phyloP scores from a whole-genome alignment of 2,329 filamentous ascomycete genomes.

The Pseudogymnoascus sp. region DNA sequence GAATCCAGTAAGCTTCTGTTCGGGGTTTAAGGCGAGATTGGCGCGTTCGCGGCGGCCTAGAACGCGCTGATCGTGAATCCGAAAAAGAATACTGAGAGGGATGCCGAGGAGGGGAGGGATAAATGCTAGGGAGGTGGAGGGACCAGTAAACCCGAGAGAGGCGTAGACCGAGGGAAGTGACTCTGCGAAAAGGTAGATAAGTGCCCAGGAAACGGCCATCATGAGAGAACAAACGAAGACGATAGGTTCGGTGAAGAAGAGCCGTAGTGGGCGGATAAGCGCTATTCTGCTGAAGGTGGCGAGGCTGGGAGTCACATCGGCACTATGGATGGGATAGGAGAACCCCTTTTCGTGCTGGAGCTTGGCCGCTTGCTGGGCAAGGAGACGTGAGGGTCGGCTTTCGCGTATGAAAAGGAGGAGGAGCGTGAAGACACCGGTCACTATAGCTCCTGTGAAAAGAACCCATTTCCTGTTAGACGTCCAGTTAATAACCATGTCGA shows the following conservation, averaged over 20 bases:
- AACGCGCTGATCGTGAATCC: constrained; percentile 35
- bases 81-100: constrained; percentile 35
- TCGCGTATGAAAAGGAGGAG: constrained; percentile 35
- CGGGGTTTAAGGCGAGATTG: constrained; percentile 29
- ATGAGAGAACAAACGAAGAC: constrained; percentile 38
- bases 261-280: constrained; percentile 34
- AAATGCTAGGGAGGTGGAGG: constrained; percentile 34
- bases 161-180: constrained; percentile 35
- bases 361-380: constrained; percentile 30
- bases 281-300: constrained; percentile 32
- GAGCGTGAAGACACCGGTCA: constrained; percentile 29
- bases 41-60: constrained; percentile 22
- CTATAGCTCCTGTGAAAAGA: constrained; percentile 36
- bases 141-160: constrained; percentile 28
- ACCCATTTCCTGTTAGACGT: constrained; percentile 35
- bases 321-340: constrained; percentile 29
- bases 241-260: constrained; percentile 42
- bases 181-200: constrained; percentile 45
- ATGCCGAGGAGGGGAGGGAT: constrained; percentile 35
- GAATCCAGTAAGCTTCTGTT: constrained; percentile 43
- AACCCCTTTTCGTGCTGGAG: constrained; percentile 25
- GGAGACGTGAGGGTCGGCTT: constrained; percentile 37
- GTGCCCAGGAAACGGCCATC: constrained; percentile 35
- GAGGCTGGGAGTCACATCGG: constrained; percentile 33
- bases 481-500: neutral